These are phyloP conservation scores for Aspergillus texensis DNA, from an alignment of 2,329 filamentous ascomycete genomes.

Conservation along the genomic window DNA sequence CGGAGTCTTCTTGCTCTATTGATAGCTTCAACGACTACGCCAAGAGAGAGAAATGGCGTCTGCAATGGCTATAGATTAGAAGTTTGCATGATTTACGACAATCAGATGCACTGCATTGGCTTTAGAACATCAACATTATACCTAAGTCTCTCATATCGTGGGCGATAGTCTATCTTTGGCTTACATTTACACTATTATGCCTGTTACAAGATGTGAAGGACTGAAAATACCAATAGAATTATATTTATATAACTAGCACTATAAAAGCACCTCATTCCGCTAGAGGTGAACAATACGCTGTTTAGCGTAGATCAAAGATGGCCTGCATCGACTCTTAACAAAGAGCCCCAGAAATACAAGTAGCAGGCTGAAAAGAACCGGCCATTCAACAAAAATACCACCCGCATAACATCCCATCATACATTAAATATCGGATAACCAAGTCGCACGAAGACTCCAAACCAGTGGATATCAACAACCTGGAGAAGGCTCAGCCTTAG, in stretches of 20 bases:
- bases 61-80: background rate
- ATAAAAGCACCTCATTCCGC: background rate
- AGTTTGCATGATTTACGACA: background rate
- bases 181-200: background rate
- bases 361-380: background rate
- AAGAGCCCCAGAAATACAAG: background rate
- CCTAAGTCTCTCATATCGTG: background rate
- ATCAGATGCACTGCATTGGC: background rate
- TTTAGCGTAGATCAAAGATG: background rate
- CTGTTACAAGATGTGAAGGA: background rate
- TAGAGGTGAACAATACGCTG: background rate
- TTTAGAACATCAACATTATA: background rate
- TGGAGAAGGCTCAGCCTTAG: constrained; percentile 5
- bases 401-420: constrained; percentile 4
- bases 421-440: background rate
- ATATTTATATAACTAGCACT: background rate
- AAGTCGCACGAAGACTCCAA: background rate
- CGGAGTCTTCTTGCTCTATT: background rate
- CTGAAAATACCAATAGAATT: background rate
- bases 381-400: background rate
- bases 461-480: constrained; percentile 2
- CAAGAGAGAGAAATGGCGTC: background rate
- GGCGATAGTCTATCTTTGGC: background rate
- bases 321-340: background rate
- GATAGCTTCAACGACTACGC: background rate